Evolutionary conservation across 2,329 filamentous ascomycete genomes (phyloP).

Genomic region (Aspergillus hiratsukae): DNA sequence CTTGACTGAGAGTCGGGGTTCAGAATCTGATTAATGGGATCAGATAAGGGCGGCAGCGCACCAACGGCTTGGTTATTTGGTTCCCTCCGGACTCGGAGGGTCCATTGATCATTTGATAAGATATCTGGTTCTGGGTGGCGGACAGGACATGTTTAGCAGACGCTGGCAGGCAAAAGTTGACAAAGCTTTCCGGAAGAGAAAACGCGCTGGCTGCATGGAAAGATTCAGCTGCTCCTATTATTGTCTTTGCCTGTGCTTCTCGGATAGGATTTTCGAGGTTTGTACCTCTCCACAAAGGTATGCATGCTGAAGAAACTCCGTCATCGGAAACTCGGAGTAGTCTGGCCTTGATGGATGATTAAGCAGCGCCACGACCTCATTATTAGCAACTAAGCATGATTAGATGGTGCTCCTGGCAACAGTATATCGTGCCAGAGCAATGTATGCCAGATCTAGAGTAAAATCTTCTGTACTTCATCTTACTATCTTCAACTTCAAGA

Average conservation of each 20-base stretch:
- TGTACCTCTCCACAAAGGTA: too few species aligned
- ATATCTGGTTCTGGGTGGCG: not conserved
- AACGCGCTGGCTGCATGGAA: not conserved
- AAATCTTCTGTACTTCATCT: not conserved
- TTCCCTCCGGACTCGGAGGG: not conserved
- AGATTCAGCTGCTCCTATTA: not conserved
- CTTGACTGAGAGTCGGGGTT: not conserved
- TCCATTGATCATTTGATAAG: not conserved
- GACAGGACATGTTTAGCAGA: not conserved
- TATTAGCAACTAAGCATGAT: not conserved
- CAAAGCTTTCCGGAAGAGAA: not conserved
- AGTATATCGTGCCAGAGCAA: not conserved
- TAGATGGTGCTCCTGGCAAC: not conserved
- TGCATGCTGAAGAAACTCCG: too few species aligned
- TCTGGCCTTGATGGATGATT: not conserved
- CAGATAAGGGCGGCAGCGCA: constrained; percentile 1
- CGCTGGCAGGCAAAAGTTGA: not conserved
- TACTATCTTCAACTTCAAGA: not conserved
- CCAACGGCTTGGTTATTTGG: not conserved
- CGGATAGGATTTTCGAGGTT: not conserved
- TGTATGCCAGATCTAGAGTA: not conserved
- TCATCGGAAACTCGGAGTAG: not conserved
- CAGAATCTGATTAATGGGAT: constrained; percentile 1
- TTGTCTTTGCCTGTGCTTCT: not conserved
- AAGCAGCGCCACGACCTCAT: not conserved